Evolutionary conservation across 768 basidiomycete species (phyloP), one percentile per base, ranked within the genome.

Genomic region (Auricularia sp.): DNA sequence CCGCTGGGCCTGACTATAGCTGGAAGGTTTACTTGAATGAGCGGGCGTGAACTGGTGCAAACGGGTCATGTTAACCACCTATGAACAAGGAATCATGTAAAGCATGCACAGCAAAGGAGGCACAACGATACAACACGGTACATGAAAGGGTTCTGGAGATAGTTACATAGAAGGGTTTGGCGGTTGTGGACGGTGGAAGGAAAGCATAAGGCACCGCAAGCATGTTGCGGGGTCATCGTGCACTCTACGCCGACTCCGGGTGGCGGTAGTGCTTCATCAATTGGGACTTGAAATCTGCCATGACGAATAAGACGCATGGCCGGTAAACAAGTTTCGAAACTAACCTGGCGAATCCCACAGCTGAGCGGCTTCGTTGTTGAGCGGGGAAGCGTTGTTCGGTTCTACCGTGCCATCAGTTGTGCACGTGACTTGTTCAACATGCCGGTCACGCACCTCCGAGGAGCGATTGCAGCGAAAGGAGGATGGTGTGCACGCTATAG

Each of bases 311-410:
- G 67, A 16, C 11, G 11, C 18, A 51, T 13, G 6, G 21, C 11
- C 21, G 18, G 14, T 1, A 8, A 51, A 51, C 18, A 18, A 1
- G 21, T 6, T 16, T 18, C 5, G 47, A 18, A 8, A 51, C 47
- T 51, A 6, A 67, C 83, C 83, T n/a, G 85, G 81, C 44, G 82
- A 80, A 67, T 79, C 82, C 94, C 94, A 96, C 24, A 94, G 77
- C 18, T 81, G 80, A 3, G 93, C 90, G 2, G 94, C 94, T 68
- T 95, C 93, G 6, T 87, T 79, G 73, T 95, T 95, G 65, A 96
- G 77, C 6, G 94, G 94, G 5, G 92, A 94, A 16, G 88, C 89
- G 73, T 94, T 95, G 80, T 96, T 95, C 34, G 93, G 94, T 75
- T 96, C 93, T 92, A 34, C 47, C 18, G 39, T 42, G 39, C 39